Percentiles rank a stretch among this genome's conserved stretches.
Evolutionary conservation across 192 early-diverging fungal genomes (phyloP).

Genomic region (Backusella macrospora): DNA sequence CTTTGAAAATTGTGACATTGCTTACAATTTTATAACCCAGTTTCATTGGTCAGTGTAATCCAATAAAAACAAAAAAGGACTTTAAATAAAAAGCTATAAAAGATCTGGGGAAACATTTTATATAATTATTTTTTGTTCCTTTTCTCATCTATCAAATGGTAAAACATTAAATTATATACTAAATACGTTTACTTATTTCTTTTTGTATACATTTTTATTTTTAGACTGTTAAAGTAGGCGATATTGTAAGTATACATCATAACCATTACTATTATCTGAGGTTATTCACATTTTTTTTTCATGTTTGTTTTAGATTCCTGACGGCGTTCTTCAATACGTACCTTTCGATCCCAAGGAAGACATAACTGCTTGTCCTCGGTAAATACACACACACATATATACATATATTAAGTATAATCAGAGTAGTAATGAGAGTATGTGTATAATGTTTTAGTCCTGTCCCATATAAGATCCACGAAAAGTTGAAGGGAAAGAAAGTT

Average conservation of each 20-base stretch:
- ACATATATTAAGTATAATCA: neutral
- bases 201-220: neutral
- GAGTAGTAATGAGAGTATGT: no score
- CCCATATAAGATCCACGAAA: slow-evolving; percentile 42
- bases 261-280: neutral
- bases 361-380: slow-evolving; percentile 39
- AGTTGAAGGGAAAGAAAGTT: slow-evolving; percentile 64
- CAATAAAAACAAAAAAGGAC: neutral
- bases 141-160: slow-evolving; percentile 19
- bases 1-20: no score
- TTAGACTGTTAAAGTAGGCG: slow-evolving; percentile 35
- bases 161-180: neutral
- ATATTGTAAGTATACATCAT: slow-evolving; percentile 31
- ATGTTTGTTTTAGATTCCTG: slow-evolving; percentile 29
- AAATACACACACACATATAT: neutral
- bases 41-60: neutral
- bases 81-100: neutral
- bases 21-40: neutral
- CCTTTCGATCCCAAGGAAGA: slow-evolving; percentile 43
- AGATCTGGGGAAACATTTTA: neutral
- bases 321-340: slow-evolving; percentile 35
- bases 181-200: no score
- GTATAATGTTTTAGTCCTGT: slow-evolving; percentile 26
- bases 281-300: slow-evolving; percentile 5
- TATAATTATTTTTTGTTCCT: slow-evolving; percentile 15